A percentile compares a stretch with the other conserved stretches of the same genome.
phyloP scores from a whole-genome alignment of 2,329 filamentous ascomycete species.

The Aspergillus uvarum region DNA sequence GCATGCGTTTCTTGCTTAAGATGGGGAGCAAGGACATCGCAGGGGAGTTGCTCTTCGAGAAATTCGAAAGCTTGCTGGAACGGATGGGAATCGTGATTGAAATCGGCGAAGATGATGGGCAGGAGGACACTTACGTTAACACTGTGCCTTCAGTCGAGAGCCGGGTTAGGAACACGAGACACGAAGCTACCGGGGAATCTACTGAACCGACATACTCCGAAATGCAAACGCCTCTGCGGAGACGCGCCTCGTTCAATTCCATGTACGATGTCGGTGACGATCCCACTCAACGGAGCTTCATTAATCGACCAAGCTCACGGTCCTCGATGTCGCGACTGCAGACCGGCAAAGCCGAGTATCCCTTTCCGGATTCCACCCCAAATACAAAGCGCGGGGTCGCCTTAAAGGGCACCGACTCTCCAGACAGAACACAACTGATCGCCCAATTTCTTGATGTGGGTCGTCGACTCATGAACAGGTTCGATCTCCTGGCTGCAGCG shows the following conservation, averaged over 20 bases:
- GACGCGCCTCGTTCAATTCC: slow-evolving; percentile 57
- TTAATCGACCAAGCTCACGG: slow-evolving; percentile 43
- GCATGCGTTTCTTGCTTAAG: slow-evolving; percentile 75
- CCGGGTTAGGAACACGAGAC: slow-evolving; percentile 20
- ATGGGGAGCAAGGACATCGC: slow-evolving; percentile 63
- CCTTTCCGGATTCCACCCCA: slow-evolving; percentile 24
- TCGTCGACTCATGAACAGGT: slow-evolving; percentile 35
- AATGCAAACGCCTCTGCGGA: slow-evolving; percentile 32
- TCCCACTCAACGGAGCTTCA: slow-evolving; percentile 45
- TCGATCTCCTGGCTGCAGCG: slow-evolving; percentile 29
- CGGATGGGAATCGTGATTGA: slow-evolving; percentile 72
- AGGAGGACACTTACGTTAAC: slow-evolving; percentile 32
- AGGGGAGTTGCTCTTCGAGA: slow-evolving; percentile 62
- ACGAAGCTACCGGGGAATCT: slow-evolving; percentile 27
- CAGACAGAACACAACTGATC: slow-evolving; percentile 39
- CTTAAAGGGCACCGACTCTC: slow-evolving; percentile 20
- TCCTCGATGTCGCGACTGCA: slow-evolving; percentile 46
- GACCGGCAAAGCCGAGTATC: slow-evolving; percentile 35
- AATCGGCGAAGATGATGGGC: slow-evolving; percentile 50
- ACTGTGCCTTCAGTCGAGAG: slow-evolving; percentile 25
- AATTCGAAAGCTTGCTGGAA: slow-evolving; percentile 67
- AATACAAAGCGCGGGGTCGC: slow-evolving; percentile 16
- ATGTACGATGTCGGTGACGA: slow-evolving; percentile 54
- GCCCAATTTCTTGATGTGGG: slow-evolving; percentile 42
- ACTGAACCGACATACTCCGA: slow-evolving; percentile 10